phyloP scores from a whole-genome alignment of 306 rosid genomes.

The Ochetophila trinervis region DNA sequence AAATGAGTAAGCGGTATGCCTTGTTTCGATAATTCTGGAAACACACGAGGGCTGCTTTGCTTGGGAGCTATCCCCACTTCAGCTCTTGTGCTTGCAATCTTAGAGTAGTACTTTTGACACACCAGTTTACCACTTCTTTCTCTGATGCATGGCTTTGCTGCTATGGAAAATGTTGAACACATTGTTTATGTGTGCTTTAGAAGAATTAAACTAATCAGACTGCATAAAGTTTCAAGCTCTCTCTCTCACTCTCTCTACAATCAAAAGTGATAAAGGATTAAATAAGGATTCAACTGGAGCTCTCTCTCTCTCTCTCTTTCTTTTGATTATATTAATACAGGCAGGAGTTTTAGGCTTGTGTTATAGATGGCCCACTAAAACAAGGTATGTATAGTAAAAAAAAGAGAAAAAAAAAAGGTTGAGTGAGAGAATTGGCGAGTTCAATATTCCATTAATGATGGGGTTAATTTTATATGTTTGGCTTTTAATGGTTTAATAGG shows the following conservation, averaged over 20 bases:
- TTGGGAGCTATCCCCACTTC: constrained; percentile 43
- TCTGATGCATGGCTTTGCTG: constrained; percentile 35
- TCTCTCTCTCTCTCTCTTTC: constrained; percentile 3
- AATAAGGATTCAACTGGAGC: too few relatives aligned
- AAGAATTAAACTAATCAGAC: neutral
- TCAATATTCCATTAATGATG: neutral
- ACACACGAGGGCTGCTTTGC: constrained; percentile 16
- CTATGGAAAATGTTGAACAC: constrained; percentile 40
- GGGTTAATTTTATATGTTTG: neutral
- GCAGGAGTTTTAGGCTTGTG: neutral
- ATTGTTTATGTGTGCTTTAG: neutral
- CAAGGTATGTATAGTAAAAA: neutral
- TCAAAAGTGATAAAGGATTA: neutral
- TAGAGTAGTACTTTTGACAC: constrained; percentile 10
- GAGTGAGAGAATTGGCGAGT: neutral
- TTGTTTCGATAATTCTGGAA: constrained; percentile 43
- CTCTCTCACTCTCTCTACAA: constrained; percentile 1
- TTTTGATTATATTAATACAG: neutral
- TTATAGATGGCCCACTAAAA: constrained; percentile 1
- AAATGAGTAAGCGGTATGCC: constrained; percentile 56
- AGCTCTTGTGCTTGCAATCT: constrained; percentile 29
- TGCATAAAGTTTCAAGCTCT: neutral
- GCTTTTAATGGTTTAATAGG: neutral
- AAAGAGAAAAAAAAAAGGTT: neutral
- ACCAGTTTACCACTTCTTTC: constrained; percentile 24